Evolutionary conservation across 1,284 basidiomycete genomes (phyloP), one percentile per base, ranked within the genome.

Genomic region (Ustilago cynodontis): DNA sequence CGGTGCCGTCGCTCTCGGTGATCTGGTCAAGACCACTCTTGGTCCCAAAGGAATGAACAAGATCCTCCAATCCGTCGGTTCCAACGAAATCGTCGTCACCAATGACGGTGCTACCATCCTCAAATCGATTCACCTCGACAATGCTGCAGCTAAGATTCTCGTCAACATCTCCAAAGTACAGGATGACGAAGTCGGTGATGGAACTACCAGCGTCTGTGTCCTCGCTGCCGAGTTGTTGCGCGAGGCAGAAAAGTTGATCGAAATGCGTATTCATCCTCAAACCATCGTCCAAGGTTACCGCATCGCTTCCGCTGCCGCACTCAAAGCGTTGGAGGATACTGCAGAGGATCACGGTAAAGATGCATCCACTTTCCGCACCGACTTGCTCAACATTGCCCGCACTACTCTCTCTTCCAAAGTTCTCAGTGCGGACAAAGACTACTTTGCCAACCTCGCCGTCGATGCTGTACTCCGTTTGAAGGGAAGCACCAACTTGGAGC

Each of bases 131-230:
- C 93, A 95, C 80, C 91, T 99, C 77, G 97, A 99, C 88, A 99
- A 99, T 86, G 93, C 97, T 2, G 96, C 97, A 0, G 97, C 97
- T 59, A 99, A 99, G 89, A 98, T 99, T 86, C 90, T 99, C 59
- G 97, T 99, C 84, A 98, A 99, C 88, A 99, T 99, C 86, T 96
- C 94, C n/a, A 99, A 99, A 86, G 95, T 98, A 18, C 97, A 99
- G 88, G 97, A 99, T 84, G 97, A 99, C 86, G 97, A 99, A 88
- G 92, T 99, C 52, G 97, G 97, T 18, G 97, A 98, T 87, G 97
- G 97, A 29, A 99, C 95, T 26, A 99, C 95, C 11, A 92, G 90
- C 58, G 96, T 99, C 39, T 95, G 94, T 74, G 95, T 99, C 1
- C 88, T 99, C 11, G 94, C 95, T 1, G 91, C 94, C 13, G 97